Evolutionary conservation across 2,329 filamentous ascomycete genomes (phyloP), one percentile per base, ranked within the genome.

Genomic region (Fragosphaeria purpurea): DNA sequence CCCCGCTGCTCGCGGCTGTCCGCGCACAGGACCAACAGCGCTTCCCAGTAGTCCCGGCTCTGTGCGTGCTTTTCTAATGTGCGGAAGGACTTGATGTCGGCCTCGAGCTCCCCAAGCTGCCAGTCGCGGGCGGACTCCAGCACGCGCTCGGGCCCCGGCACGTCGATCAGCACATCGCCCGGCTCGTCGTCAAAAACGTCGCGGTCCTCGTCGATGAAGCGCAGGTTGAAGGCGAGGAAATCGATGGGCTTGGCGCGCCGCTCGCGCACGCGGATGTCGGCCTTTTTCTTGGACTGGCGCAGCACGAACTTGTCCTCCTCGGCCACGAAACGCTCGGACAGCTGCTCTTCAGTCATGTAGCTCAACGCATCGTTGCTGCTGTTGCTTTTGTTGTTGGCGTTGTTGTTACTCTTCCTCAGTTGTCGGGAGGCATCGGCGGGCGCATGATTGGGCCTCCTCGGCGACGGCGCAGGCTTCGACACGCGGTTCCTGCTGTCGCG

Each of bases 211-310:
- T 98, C 93, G 57, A 97, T 83, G 56, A 91, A 87, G 57, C 88
- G 83, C 56, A 98, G 71, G 54, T 87, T 94, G 61, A 97, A 93
- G 1, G 90, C 88, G 44, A 98, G 78, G 75, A 87, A 90, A 70
- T 98, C 93, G 61, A 97, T 91, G 8, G 91, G 86, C 63, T 88
- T 90, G 50, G 91, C 90, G 58, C 94, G 82, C 9, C 86, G 86
- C 66, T 94, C 90, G 59, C 89, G 87, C 44, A 97, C 89, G 41
- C 93, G 85, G 59, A 98, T 94, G 57, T 90, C 87, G 41, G 93
- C 91, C 73, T 96, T 97, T 73, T 94, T 97, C 75, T 97, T 98
- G 44, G 91, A 86, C 69, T 98, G 93, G 67, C 89, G 90, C 62
- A 98, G 73, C 51, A 97, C 93, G 62, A 98, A 98, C 57, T 85